Base-by-base conservation (phyloP, 1,284 basidiomycete species). In the Takashimella tepidaria region DNA sequence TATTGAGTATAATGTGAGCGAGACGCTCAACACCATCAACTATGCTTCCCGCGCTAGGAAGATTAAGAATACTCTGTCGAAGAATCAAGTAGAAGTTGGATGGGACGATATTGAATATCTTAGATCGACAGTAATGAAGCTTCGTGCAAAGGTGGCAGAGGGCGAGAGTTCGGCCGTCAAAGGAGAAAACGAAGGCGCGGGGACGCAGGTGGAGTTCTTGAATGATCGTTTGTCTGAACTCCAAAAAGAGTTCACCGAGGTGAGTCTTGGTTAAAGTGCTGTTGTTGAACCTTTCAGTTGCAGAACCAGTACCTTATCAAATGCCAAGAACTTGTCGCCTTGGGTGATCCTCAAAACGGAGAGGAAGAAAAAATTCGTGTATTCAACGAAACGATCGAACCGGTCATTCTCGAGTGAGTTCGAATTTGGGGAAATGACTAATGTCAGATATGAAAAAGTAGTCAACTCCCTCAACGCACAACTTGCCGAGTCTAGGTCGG, bases 101-200 rank as follows among this genome's bases (percentile, higher is more conserved):
- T 99, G 95, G 95, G 93, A 98, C 61, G 95, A 98, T 72, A 79
- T 98, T 3, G 93, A 97, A 68, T 93, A 96, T 84, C 78, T 98
- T 45, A 96, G 98, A 76, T 83, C 82, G 50, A 89, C 86, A 52
- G 83, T 96, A 37, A 79, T 82, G 31, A 86, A 89, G 58, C 78
- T 98, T 46, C 83, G 96, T 46, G 91, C 87, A 41, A 92, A 98
- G 61, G 71, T 98, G 55, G 89, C 88, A 65, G 92, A 55, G 65
- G 13, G 61, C 56, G 92, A 55, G 65, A 12, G 61, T 56, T 1
- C 55, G 64, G 31, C 48, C 54, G 5, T 58, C 61, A 19, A 57
- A 50, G 44, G 62, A 62, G 49, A 41, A 86, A 73, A 85, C 82
- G 72, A 90, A 86, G 73, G 92, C 88, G 72, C 85, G 89, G 84